These are phyloP conservation scores for Ogataea pignaliae DNA, from an alignment of 805 yeast genomes.

Conservation along the genomic window DNA sequence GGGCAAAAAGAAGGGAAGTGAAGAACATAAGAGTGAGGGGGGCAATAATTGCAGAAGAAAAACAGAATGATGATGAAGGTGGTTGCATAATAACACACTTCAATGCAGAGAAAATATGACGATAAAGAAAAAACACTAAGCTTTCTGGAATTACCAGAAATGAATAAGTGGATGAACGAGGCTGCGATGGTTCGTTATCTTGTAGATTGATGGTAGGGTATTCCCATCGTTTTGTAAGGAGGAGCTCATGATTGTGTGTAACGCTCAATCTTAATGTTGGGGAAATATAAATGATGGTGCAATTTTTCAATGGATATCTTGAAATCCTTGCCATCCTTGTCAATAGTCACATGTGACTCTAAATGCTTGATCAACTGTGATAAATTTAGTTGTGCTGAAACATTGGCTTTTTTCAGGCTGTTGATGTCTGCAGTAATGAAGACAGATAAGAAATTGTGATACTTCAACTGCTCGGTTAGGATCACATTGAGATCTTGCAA, in stretches of 20 bases:
- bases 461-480: conserved; percentile 5
- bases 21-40: no score
- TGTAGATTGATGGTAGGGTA: no score
- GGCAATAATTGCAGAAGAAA: no score
- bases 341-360: conserved; percentile 1
- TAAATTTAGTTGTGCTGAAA: conserved; percentile 24
- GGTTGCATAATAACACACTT: no score
- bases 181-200: no score
- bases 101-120: no score
- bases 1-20: no score
- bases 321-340: conserved; percentile 2
- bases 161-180: not conserved
- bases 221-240: no score
- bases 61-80: no score
- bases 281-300: conserved; percentile 45
- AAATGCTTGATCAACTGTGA: conserved; percentile 13
- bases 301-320: conserved; percentile 26
- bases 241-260: no score
- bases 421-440: conserved; percentile 8
- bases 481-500: conserved; percentile 7
- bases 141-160: not conserved
- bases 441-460: conserved; percentile 6
- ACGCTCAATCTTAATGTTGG: conserved; percentile 28
- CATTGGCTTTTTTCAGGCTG: conserved; percentile 24
- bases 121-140: no score